Conservation (phyloP, 208 protist genomes). For the Leishmania braziliensis region DNA sequence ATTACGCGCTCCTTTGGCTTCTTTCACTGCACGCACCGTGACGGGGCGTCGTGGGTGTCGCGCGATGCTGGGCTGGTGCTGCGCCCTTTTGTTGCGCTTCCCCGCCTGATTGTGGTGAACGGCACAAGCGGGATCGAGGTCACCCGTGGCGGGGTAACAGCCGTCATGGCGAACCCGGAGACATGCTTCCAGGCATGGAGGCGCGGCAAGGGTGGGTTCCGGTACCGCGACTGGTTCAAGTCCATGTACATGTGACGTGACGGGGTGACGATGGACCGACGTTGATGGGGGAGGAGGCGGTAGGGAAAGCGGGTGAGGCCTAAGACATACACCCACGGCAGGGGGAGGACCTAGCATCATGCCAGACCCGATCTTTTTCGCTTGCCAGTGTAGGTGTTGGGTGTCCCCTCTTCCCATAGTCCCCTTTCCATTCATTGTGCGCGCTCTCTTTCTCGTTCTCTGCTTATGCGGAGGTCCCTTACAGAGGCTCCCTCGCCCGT, state of each 20-base stretch:
- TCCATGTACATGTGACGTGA: conserved; percentile 21
- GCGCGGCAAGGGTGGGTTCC: conserved; percentile 36
- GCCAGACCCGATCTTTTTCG: neutral
- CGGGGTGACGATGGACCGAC: neutral
- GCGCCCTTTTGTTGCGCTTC: conserved; percentile 50
- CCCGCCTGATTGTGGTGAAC: conserved; percentile 68
- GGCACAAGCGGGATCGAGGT: conserved; percentile 67
- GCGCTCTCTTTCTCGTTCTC: neutral
- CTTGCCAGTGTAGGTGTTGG: neutral
- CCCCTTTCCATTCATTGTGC: neutral
- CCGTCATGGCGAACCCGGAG: conserved; percentile 56
- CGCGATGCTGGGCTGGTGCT: conserved; percentile 67
- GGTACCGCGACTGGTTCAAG: conserved; percentile 20
- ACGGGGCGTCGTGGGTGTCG: conserved; percentile 76
- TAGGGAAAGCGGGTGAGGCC: neutral
- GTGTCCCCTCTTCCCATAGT: neutral
- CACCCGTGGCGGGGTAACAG: conserved; percentile 67
- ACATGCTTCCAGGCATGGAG: conserved; percentile 75
- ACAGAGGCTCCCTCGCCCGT: neutral
- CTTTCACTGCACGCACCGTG: conserved; percentile 74
- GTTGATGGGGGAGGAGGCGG: neutral
- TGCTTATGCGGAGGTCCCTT: neutral
- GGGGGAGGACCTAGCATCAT: neutral
- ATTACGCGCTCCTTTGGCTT: conserved; percentile 73
- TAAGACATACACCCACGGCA: too few species aligned